Conservation (phyloP, 495 filamentous ascomycete species). For the Tuber indicum region DNA sequence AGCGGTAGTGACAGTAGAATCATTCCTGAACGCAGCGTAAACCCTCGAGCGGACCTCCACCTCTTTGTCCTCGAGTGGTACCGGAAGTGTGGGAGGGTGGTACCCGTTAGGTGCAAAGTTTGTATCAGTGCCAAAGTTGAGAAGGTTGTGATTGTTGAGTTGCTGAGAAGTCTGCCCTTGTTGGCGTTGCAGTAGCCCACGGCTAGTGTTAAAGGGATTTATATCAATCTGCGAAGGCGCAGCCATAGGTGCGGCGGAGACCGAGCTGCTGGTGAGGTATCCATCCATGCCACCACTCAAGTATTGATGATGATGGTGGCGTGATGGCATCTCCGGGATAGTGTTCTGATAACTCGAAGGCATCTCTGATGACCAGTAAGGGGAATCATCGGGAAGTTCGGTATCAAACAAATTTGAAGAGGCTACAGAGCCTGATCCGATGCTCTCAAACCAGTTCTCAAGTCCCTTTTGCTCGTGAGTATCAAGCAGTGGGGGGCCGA, state of each 20-base stretch:
- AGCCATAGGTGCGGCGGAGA: constrained; percentile 32
- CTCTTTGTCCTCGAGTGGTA: constrained; percentile 36
- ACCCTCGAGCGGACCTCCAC: constrained; percentile 38
- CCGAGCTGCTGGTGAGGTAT: constrained; percentile 31
- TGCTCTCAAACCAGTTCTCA: constrained; percentile 36
- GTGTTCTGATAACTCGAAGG: constrained; percentile 28
- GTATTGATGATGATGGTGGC: constrained; percentile 33
- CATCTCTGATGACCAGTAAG: constrained; percentile 34
- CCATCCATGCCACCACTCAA: constrained; percentile 26
- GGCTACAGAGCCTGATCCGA: constrained; percentile 28
- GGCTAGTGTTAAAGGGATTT: constrained; percentile 34
- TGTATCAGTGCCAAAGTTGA: constrained; percentile 41
- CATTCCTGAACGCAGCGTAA: constrained; percentile 39
- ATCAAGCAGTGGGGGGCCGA: constrained; percentile 39
- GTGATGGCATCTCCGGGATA: constrained; percentile 21
- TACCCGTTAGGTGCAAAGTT: constrained; percentile 42
- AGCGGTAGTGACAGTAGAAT: constrained; percentile 35
- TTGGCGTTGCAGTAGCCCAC: constrained; percentile 35
- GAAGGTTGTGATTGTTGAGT: constrained; percentile 23
- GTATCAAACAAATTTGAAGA: constrained; percentile 37
- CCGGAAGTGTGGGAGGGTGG: constrained; percentile 32
- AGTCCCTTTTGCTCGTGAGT: constrained; percentile 37
- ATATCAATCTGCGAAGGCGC: constrained; percentile 32
- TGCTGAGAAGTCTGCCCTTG: constrained; percentile 28
- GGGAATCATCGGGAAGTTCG: constrained; percentile 31